These are phyloP conservation scores for Fibroporia radiculosa DNA, from an alignment of 768 basidiomycete species.

Conservation along the genomic window DNA sequence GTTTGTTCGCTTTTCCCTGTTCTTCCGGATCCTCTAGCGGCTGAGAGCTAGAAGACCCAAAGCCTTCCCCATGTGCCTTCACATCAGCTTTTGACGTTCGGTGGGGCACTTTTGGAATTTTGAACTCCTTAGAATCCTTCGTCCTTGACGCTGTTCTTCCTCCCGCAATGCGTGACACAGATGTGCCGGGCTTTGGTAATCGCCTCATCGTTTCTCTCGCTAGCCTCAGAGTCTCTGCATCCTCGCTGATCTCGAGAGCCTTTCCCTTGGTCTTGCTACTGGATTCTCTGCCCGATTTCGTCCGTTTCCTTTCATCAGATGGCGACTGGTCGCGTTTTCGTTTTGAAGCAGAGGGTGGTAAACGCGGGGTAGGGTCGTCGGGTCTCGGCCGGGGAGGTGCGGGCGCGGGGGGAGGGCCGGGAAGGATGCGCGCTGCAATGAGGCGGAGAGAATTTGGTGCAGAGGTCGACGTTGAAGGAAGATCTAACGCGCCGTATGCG, in stretches of 20 bases:
- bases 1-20: slow-evolving; percentile 55
- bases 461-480: slow-evolving; percentile 18
- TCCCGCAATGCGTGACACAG: slow-evolving; percentile 10
- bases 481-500: slow-evolving; percentile 5
- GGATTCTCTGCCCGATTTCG: slow-evolving; percentile 7
- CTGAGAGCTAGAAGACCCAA: slow-evolving; percentile 23
- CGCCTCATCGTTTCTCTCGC: slow-evolving; percentile 33
- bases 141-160: slow-evolving; percentile 10
- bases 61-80: background rate
- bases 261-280: slow-evolving; percentile 14
- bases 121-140: slow-evolving; percentile 15
- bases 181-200: slow-evolving; percentile 23
- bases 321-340: slow-evolving; percentile 15
- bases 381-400: slow-evolving; percentile 48
- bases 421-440: slow-evolving; percentile 49
- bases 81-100: slow-evolving; percentile 14
- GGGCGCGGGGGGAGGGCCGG: slow-evolving; percentile 28
- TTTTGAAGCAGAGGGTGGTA: slow-evolving; percentile 38
- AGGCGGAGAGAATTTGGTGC: slow-evolving; percentile 31
- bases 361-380: slow-evolving; percentile 73
- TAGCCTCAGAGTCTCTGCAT: slow-evolving; percentile 25
- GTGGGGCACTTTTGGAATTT: slow-evolving; percentile 20
- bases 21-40: slow-evolving; percentile 26
- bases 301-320: slow-evolving; percentile 19
- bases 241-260: slow-evolving; percentile 9